phyloP scores from a whole-genome alignment of 208 protist genomes.

The Crithidia sp. region DNA sequence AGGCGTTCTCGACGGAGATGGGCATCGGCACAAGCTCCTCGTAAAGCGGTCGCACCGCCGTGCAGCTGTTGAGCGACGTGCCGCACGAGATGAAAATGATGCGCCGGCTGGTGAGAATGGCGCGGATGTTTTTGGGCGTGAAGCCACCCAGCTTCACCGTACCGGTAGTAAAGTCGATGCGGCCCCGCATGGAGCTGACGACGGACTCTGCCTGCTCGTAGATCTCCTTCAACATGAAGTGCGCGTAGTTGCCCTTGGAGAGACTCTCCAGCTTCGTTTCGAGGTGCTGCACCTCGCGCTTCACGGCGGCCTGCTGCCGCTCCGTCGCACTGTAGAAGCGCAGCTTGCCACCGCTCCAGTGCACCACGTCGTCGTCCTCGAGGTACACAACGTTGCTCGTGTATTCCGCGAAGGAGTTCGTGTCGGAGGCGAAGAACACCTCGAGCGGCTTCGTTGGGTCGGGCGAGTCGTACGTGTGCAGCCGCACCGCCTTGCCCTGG shows the following conservation, averaged over 20 bases:
- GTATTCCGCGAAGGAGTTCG: conserved; percentile 93
- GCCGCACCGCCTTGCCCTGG: conserved; percentile 14
- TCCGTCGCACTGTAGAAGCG: conserved; percentile 56
- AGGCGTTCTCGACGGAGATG: conserved; percentile 90
- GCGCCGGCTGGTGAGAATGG: conserved; percentile 60
- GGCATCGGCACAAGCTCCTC: conserved; percentile 93
- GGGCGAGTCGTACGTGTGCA: conserved; percentile 25
- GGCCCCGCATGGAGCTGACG: conserved; percentile 92
- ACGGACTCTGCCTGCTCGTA: conserved; percentile 95
- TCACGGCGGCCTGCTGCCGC: conserved; percentile 21
- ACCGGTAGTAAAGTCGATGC: conserved; percentile 78
- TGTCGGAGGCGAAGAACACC: conserved; percentile 95
- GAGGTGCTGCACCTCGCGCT: conserved; percentile 67
- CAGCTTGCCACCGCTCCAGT: conserved; percentile 61
- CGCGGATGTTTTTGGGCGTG: conserved; percentile 36
- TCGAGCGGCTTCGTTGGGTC: conserved; percentile 41
- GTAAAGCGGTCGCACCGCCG: conserved; percentile 87
- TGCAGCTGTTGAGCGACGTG: conserved; percentile 92
- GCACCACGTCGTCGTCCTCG: conserved; percentile 94
- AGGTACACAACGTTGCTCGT: conserved; percentile 94
- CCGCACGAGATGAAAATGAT: conserved; percentile 96
- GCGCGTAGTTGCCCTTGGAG: conserved; percentile 90
- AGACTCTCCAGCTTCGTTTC: conserved; percentile 87
- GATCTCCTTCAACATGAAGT: conserved; percentile 99
- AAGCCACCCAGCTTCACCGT: conserved; percentile 91